Evolutionary conservation across 345 rosid species (phyloP).

Genomic region (Noccaea caerulescens): DNA sequence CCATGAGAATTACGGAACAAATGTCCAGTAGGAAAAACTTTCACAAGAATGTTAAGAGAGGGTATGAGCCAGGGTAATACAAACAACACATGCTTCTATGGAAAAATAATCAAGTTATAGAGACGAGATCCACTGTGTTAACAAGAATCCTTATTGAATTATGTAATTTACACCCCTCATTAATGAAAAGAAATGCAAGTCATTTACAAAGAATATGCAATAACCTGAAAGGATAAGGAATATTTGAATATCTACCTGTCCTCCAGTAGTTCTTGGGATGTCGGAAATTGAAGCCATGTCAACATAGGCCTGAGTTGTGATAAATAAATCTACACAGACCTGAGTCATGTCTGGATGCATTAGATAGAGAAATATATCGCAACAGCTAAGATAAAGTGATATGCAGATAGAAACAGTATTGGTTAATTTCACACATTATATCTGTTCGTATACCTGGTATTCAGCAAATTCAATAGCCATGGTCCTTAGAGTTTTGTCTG

Average conservation of each 20-base stretch:
- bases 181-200: conserved; percentile 13
- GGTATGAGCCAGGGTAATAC: background rate
- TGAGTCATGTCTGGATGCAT: conserved; percentile 44
- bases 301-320: conserved; percentile 84
- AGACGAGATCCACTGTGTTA: background rate
- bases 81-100: conserved; percentile 13
- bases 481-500: conserved; percentile 84
- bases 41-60: conserved; percentile 10
- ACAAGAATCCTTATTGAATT: conserved; percentile 4
- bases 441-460: conserved; percentile 67
- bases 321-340: conserved; percentile 96
- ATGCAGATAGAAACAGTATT: conserved; percentile 12
- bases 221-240: conserved; percentile 6
- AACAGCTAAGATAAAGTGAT: conserved; percentile 11
- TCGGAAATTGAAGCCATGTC: conserved; percentile 91
- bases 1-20: background rate
- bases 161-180: conserved; percentile 11
- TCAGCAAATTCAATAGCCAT: conserved; percentile 99
- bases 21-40: conserved; percentile 13
- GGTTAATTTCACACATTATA: conserved; percentile 13
- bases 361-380: conserved; percentile 21
- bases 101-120: background rate
- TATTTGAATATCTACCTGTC: conserved; percentile 66
- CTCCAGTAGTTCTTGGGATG: conserved; percentile 94
- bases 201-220: conserved; percentile 10